phyloP scores from a whole-genome alignment of 208 protist species.

The Balamuthia mandrillaris region DNA sequence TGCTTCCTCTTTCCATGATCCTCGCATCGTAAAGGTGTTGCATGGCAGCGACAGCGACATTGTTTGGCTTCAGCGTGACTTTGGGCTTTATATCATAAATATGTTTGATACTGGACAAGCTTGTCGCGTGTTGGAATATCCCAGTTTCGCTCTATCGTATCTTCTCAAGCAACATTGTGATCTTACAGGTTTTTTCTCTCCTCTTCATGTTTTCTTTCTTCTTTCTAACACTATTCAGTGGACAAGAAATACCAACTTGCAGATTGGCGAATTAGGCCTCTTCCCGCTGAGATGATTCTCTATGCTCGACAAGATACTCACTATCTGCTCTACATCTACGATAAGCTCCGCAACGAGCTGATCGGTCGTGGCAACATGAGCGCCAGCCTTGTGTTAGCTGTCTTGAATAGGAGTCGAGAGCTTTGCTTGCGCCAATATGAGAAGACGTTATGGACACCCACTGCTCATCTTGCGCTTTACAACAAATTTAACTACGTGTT shows the following conservation, averaged over 20 bases:
- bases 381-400: constrained; percentile 81
- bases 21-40: constrained; percentile 44
- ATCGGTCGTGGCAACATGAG: constrained; percentile 53
- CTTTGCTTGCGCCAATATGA: constrained; percentile 85
- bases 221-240: too few relatives aligned
- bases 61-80: constrained; percentile 93
- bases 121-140: constrained; percentile 85
- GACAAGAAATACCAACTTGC: constrained; percentile 96
- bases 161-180: constrained; percentile 88
- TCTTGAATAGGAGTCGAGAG: constrained; percentile 55
- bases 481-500: constrained; percentile 29
- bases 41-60: constrained; percentile 85
- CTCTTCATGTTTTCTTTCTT: too few relatives aligned
- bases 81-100: constrained; percentile 96
- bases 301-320: constrained; percentile 97
- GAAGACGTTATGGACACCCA: constrained; percentile 81
- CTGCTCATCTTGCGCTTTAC: constrained; percentile 40
- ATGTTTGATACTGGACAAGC: constrained; percentile 96
- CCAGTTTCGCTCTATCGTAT: constrained; percentile 85
- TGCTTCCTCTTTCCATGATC: constrained; percentile 84
- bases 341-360: constrained; percentile 77
- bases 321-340: constrained; percentile 95
- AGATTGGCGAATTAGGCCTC: constrained; percentile 94
- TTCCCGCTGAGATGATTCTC: constrained; percentile 92
- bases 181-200: too few relatives aligned